These are phyloP conservation scores for Paraconiothyrium brasiliense DNA, from an alignment of 2,329 filamentous ascomycete genomes.

Conservation along the genomic window DNA sequence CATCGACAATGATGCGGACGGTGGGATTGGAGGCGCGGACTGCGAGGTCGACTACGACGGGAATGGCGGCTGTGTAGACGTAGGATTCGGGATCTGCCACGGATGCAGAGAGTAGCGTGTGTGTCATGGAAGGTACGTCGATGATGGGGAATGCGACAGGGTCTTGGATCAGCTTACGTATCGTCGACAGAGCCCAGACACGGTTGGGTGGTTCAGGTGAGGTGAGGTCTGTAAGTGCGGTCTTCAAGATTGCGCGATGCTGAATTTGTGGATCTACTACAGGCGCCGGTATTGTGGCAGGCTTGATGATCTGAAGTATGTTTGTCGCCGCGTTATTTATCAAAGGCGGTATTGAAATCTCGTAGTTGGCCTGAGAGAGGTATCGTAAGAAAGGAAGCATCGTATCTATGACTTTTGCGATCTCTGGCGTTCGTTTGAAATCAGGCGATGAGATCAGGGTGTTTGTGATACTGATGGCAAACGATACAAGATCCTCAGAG, in stretches of 20 bases:
- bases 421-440: slow-evolving; percentile 42
- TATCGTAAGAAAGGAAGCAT: slow-evolving; percentile 33
- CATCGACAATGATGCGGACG: slow-evolving; percentile 69
- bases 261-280: slow-evolving; percentile 62
- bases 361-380: slow-evolving; percentile 27
- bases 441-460: slow-evolving; percentile 46
- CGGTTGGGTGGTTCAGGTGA: slow-evolving; percentile 49
- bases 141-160: slow-evolving; percentile 64
- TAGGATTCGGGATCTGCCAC: slow-evolving; percentile 75
- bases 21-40: slow-evolving; percentile 70
- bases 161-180: slow-evolving; percentile 60
- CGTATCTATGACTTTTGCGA: slow-evolving; percentile 24
- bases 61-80: slow-evolving; percentile 74
- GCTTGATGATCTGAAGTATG: slow-evolving; percentile 62
- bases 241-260: slow-evolving; percentile 34
- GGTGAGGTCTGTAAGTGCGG: slow-evolving; percentile 37
- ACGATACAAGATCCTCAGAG: slow-evolving; percentile 51
- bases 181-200: slow-evolving; percentile 44
- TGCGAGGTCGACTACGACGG: slow-evolving; percentile 70
- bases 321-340: slow-evolving; percentile 38
- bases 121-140: slow-evolving; percentile 71
- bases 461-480: slow-evolving; percentile 53
- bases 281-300: slow-evolving; percentile 65
- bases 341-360: slow-evolving; percentile 25
- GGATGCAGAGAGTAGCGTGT: slow-evolving; percentile 71